Evolutionary conservation across 1,284 basidiomycete genomes (phyloP).

Genomic region (Tilletiaria anomala): DNA sequence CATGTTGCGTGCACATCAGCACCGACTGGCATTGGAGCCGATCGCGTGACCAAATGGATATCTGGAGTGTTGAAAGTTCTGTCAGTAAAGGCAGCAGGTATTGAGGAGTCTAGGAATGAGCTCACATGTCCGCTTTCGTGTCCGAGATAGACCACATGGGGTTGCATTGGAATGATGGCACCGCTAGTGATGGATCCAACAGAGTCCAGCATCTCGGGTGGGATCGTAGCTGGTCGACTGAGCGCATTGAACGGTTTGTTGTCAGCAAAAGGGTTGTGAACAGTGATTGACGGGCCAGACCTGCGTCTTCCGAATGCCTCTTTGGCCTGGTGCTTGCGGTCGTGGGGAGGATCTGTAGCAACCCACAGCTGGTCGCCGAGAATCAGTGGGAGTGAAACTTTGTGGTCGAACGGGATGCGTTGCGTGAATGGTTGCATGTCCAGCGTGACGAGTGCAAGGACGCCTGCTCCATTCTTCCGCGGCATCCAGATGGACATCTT

Average conservation of each 20-base stretch:
- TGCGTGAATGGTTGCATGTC: conserved; percentile 24
- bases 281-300: neutral
- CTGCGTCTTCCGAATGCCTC: too few species aligned
- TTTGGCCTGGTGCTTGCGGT: neutral
- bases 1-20: conserved; percentile 12
- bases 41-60: conserved; percentile 21
- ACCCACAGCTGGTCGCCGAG: conserved; percentile 35
- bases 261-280: conserved; percentile 22
- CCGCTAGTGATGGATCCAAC: conserved; percentile 69
- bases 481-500: conserved; percentile 34
- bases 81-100: neutral
- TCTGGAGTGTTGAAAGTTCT: conserved; percentile 2
- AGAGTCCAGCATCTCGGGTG: conserved; percentile 45
- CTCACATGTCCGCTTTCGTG: conserved; percentile 82
- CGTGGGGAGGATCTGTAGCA: conserved; percentile 6
- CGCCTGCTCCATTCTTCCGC: conserved; percentile 3
- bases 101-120: conserved; percentile 43
- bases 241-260: conserved; percentile 32
- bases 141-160: conserved; percentile 62
- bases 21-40: conserved; percentile 18
- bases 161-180: conserved; percentile 57
- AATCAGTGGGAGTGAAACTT: conserved; percentile 14
- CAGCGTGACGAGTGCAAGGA: conserved; percentile 4
- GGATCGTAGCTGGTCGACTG: conserved; percentile 17
- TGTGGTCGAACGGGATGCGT: conserved; percentile 26